Conservation (phyloP, 768 basidiomycete species). For the Tulasnella sp. region DNA sequence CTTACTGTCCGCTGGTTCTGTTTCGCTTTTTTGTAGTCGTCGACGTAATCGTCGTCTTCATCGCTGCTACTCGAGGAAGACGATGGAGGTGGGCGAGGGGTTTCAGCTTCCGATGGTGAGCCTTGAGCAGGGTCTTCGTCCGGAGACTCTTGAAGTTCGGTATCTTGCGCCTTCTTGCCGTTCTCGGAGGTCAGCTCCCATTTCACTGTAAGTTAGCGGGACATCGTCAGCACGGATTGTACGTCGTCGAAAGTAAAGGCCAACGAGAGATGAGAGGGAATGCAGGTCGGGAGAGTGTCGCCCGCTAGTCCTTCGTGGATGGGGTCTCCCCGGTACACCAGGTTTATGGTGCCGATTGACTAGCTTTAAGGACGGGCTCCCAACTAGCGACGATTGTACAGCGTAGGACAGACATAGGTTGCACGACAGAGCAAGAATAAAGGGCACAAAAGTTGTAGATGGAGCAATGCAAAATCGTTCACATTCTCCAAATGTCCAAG, state of each 20-base stretch:
- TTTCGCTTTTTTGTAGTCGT: conserved; percentile 1
- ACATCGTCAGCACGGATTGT: neutral
- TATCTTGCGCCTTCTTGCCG: conserved; percentile 19
- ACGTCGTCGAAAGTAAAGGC: neutral
- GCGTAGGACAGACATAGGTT: neutral
- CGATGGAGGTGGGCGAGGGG: conserved; percentile 15
- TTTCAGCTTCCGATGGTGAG: conserved; percentile 33
- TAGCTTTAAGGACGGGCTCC: neutral
- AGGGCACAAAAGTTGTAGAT: neutral
- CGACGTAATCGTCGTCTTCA: conserved; percentile 46
- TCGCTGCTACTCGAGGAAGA: conserved; percentile 19
- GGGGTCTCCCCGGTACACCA: neutral
- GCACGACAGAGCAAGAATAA: neutral
- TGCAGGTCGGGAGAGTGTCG: neutral
- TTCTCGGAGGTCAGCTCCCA: conserved; percentile 4
- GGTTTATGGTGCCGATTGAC: neutral
- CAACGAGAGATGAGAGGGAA: neutral
- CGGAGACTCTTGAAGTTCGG: conserved; percentile 23
- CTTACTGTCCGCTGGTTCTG: conserved; percentile 11
- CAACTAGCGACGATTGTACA: neutral
- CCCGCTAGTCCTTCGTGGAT: neutral
- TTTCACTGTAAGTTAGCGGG: neutral
- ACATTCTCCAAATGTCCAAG: neutral
- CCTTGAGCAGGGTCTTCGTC: conserved; percentile 23
- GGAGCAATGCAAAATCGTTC: neutral